Conservation (phyloP, 345 rosid species). For the Sisymbrium irio region DNA sequence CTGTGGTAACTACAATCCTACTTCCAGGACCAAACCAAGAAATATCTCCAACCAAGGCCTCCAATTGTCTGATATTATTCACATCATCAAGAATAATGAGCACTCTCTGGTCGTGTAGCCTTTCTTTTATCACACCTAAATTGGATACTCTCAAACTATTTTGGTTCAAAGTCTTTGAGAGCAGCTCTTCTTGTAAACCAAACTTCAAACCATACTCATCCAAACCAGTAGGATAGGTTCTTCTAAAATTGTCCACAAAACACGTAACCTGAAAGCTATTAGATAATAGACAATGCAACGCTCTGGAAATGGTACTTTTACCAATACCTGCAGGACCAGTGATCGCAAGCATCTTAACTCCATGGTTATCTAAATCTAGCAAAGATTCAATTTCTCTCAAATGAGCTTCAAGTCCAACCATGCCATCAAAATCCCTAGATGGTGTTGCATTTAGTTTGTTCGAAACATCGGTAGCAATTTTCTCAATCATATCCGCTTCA, state of each 20-base stretch:
- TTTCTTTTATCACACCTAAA: not conserved
- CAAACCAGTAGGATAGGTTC: not conserved
- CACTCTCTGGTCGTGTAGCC: not conserved
- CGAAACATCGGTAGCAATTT: not conserved
- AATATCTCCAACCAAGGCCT: not conserved
- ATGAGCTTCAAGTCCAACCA: not conserved
- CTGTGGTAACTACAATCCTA: not conserved
- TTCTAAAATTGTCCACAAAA: not conserved
- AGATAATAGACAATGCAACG: not conserved
- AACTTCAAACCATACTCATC: not conserved
- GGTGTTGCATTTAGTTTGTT: not conserved
- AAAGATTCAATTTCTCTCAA: not conserved
- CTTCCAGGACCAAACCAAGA: not conserved
- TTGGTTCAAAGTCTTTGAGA: not conserved
- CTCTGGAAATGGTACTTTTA: slow-evolving; percentile 4
- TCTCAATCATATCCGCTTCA: not conserved
- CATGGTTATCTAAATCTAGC: not conserved
- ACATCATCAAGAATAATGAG: not conserved
- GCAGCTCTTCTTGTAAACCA: not conserved
- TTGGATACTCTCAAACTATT: not conserved
- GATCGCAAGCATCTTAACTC: not conserved
- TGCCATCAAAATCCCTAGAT: not conserved
- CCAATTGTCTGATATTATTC: not conserved
- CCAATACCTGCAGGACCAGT: not conserved
- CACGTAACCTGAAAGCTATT: not conserved